Conservation (phyloP, 1,284 basidiomycete genomes). For the Naganishia albida region DNA sequence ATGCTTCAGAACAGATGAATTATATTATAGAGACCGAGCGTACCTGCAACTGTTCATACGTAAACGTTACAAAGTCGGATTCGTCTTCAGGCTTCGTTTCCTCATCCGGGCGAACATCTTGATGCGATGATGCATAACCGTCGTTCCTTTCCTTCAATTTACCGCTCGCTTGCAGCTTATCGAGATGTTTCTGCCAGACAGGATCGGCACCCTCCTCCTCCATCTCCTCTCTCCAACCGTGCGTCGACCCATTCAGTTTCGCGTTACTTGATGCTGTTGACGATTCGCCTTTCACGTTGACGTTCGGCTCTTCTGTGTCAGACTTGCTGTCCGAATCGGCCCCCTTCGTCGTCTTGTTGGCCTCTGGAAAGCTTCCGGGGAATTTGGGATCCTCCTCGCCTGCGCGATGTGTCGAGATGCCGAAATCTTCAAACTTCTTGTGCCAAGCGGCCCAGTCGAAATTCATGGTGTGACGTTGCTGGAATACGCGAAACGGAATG, state of each 20-base stretch:
- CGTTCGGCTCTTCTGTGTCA: background rate
- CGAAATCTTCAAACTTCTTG: slow-evolving; percentile 26
- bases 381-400: slow-evolving; percentile 2
- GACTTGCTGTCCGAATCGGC: background rate
- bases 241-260: background rate
- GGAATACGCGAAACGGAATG: background rate
- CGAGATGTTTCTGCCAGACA: slow-evolving; percentile 24
- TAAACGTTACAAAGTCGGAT: background rate
- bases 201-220: slow-evolving; percentile 24
- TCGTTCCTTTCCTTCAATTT: slow-evolving; percentile 13
- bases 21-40: background rate
- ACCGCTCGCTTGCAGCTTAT: slow-evolving; percentile 22
- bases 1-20: background rate
- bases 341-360: no score
- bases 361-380: slow-evolving; percentile 22
- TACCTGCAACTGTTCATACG: slow-evolving; percentile 18
- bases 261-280: background rate
- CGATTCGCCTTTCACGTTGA: background rate
- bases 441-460: slow-evolving; percentile 28
- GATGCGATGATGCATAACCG: background rate
- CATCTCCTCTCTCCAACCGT: slow-evolving; percentile 19
- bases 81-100: background rate
- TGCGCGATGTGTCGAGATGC: background rate
- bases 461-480: slow-evolving; percentile 1
- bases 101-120: background rate